Base-by-base conservation (phyloP, 495 filamentous ascomycete genomes). In the Aspergillus wentii region DNA sequence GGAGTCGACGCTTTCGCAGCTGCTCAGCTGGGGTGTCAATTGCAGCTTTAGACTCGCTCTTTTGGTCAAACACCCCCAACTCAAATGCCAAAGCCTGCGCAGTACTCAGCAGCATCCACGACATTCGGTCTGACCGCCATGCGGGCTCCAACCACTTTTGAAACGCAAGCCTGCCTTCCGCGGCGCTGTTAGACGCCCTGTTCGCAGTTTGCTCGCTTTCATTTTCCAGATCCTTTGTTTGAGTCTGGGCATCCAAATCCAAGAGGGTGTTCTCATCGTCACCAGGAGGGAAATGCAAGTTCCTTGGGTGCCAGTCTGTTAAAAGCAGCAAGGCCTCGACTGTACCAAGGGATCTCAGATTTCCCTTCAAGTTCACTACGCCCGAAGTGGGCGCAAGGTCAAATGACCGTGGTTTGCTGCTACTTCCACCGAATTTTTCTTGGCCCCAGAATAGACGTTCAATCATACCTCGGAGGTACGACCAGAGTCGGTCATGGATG, bases 71-170 rank as follows among this genome's bases (percentile, higher is more conserved):
- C 3, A 98, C 86, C 11, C 92, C 92, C 13, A 98, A 76, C 59
- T 98, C 92, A 41, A 92, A 94, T 1, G 89, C 86, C 25, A 98
- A 67, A 2, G 88, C 81, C 65, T 92, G 80, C 4, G 88, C 88
- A 20, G 86, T 92, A 41, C 88, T 92, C 31, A 98, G 74, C 10
- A 98, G 59, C 87, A 95, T 97, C 94, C 92, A 96, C 47, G 87
- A 95, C 89, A 98, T 95, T 27, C 90, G 83, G 45, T 98, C 92
- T 43, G 87, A 94, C 45, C 91, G 70, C 86, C 88, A 90, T n/a
- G 87, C 88, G 11, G 92, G 92, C 57, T 97, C 92, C 20, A 95
- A 76, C 86, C 92, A 97, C 54, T 87, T 89, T 51, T 89, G 87
- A 36, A 95, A 91, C 17, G 85, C 79, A 9, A 71, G 59, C 76